These are phyloP conservation scores for Phytopythium sindhum DNA, from an alignment of 352 stramenopile species.

Conservation along the genomic window DNA sequence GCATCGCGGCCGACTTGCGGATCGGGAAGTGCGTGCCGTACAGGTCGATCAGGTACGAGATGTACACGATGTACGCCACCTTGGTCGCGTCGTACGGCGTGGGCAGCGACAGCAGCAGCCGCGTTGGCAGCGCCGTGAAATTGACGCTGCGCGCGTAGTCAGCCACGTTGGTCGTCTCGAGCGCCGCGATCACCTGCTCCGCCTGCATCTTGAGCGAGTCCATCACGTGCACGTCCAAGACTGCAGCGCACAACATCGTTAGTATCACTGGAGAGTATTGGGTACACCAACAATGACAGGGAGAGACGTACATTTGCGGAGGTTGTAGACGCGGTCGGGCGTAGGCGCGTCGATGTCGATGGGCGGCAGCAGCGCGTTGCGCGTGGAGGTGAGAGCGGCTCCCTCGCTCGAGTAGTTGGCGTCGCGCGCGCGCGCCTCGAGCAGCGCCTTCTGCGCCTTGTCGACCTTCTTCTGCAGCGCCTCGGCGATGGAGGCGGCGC, in stretches of 20 bases:
- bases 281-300: slow-evolving; percentile 2
- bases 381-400: slow-evolving; percentile 48
- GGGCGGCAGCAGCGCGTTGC: slow-evolving; percentile 64
- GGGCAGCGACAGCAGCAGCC: slow-evolving; percentile 62
- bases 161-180: slow-evolving; percentile 48
- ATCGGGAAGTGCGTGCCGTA: slow-evolving; percentile 58
- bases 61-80: slow-evolving; percentile 67
- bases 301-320: slow-evolving; percentile 70
- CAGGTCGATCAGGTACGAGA: slow-evolving; percentile 72
- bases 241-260: slow-evolving; percentile 20
- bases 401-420: slow-evolving; percentile 50
- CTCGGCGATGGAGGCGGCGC: slow-evolving; percentile 57
- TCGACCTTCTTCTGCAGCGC: slow-evolving; percentile 78
- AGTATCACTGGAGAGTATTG: not conserved
- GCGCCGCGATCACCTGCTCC: slow-evolving; percentile 60
- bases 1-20: slow-evolving; percentile 53
- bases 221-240: slow-evolving; percentile 66
- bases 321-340: slow-evolving; percentile 72
- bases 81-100: slow-evolving; percentile 72
- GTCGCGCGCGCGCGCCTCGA: slow-evolving; percentile 48
- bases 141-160: slow-evolving; percentile 51
- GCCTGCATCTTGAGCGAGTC: slow-evolving; percentile 76
- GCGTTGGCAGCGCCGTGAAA: slow-evolving; percentile 48
- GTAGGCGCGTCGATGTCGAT: slow-evolving; percentile 71
- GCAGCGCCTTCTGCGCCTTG: slow-evolving; percentile 43